Evolutionary conservation across 805 yeast genomes (phyloP).

Genomic region (Spathaspora sp.): DNA sequence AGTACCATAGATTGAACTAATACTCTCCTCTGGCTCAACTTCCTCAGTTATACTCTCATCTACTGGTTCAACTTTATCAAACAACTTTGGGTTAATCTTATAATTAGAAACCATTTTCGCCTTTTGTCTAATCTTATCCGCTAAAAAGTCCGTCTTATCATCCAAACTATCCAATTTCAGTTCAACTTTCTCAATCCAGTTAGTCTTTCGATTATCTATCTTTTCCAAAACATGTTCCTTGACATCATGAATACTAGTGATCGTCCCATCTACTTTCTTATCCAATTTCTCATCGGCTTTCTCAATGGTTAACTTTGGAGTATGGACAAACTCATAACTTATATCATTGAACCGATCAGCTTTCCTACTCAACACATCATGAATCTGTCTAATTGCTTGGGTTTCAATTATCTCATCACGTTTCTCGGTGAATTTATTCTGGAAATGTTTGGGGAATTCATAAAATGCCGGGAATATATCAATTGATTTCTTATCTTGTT

Average conservation of each 20-base stretch:
- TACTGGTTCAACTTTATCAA: slow-evolving; percentile 6
- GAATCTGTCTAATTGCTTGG: slow-evolving; percentile 21
- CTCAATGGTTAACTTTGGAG: slow-evolving; percentile 17
- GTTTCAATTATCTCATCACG: slow-evolving; percentile 8
- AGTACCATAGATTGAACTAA: background rate
- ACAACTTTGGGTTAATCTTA: slow-evolving; percentile 6
- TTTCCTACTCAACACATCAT: slow-evolving; percentile 11
- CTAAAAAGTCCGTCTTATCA: slow-evolving; percentile 6
- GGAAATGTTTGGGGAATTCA: slow-evolving; percentile 3
- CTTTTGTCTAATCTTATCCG: slow-evolving; percentile 5
- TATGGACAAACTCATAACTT: slow-evolving; percentile 16
- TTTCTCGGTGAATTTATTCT: background rate
- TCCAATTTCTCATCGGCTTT: slow-evolving; percentile 17
- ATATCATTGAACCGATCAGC: slow-evolving; percentile 15
- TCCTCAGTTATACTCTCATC: background rate
- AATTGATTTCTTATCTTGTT: slow-evolving; percentile 17
- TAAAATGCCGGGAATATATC: slow-evolving; percentile 18
- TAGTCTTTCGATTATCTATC: slow-evolving; percentile 10
- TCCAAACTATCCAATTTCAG: slow-evolving; percentile 10
- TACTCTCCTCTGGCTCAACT: background rate
- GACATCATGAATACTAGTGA: slow-evolving; percentile 1
- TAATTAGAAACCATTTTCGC: background rate
- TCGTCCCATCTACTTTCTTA: slow-evolving; percentile 8
- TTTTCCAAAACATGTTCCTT: slow-evolving; percentile 11
- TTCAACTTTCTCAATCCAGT: slow-evolving; percentile 4